A percentile compares a stretch with the other conserved stretches of the same genome.
Conservation (phyloP, 1,284 basidiomycete genomes). For the Pseudozyma sp. region DNA sequence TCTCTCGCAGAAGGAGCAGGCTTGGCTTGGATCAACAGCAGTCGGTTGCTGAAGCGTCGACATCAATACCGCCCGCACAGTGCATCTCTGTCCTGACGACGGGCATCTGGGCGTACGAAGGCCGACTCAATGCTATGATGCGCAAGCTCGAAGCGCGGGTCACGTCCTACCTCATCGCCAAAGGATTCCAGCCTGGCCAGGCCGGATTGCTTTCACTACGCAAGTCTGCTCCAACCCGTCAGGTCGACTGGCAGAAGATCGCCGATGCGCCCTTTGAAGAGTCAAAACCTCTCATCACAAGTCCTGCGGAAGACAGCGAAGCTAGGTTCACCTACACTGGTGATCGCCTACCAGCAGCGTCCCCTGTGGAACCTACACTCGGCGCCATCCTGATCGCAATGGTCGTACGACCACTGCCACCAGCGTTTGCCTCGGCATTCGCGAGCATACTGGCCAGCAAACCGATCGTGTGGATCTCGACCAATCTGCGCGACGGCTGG, state of each 20-base stretch:
- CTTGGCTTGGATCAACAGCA: conserved; percentile 43
- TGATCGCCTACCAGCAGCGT: conserved; percentile 19
- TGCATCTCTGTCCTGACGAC: conserved; percentile 68
- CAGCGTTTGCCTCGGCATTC: conserved; percentile 16
- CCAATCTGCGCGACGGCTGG: conserved; percentile 46
- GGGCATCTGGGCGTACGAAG: conserved; percentile 63
- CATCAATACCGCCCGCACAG: conserved; percentile 17
- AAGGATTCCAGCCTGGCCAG: conserved; percentile 45
- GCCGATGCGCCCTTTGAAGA: background rate
- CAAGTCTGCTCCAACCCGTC: background rate
- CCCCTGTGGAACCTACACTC: conserved; percentile 18
- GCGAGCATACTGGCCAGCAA: conserved; percentile 8
- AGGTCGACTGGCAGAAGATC: conserved; percentile 32
- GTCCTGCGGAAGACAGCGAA: background rate
- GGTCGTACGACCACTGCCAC: conserved; percentile 32
- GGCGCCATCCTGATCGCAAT: conserved; percentile 27
- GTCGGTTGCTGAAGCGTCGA: conserved; percentile 1
- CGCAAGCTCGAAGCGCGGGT: conserved; percentile 57
- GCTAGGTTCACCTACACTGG: conserved; percentile 24
- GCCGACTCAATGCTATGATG: conserved; percentile 63
- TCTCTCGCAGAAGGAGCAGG: conserved; percentile 28
- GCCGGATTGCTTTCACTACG: conserved; percentile 25
- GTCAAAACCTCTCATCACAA: background rate
- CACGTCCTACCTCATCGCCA: conserved; percentile 33
- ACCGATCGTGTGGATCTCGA: conserved; percentile 36